Evolutionary conservation across 2,329 filamentous ascomycete species (phyloP).

Genomic region (Geosmithia flava): DNA sequence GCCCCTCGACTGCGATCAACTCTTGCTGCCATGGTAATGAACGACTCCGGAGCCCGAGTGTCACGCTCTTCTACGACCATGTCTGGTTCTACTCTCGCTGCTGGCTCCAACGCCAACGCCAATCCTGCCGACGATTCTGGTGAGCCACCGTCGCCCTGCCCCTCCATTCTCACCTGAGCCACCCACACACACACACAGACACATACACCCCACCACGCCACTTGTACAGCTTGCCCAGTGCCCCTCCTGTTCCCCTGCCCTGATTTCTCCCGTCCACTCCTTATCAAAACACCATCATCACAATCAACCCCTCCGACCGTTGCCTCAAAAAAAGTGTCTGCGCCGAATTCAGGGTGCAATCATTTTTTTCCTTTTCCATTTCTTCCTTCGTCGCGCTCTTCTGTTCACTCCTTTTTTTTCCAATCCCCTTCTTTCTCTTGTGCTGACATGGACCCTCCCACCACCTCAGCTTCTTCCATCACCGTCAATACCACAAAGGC

Average conservation of each 20-base stretch:
- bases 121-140: conserved; percentile 25
- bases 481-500: conserved; percentile 41
- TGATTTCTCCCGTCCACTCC: background rate
- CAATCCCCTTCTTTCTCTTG: background rate
- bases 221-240: conserved; percentile 5
- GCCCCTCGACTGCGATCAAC: background rate
- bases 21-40: conserved; percentile 22
- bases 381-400: background rate
- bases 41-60: conserved; percentile 23
- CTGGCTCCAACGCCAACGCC: conserved; percentile 7
- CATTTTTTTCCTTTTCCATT: background rate
- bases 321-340: too few relatives aligned
- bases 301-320: background rate
- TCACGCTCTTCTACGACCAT: conserved; percentile 21
- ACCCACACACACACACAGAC: conserved; percentile 2
- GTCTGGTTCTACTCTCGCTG: conserved; percentile 10
- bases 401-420: background rate
- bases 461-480: conserved; percentile 30
- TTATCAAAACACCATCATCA: background rate
- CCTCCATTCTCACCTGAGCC: conserved; percentile 4
- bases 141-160: conserved; percentile 13
- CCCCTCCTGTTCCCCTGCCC: conserved; percentile 16
- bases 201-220: conserved; percentile 9
- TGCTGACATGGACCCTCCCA: background rate
- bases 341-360: too few relatives aligned